Conservation (phyloP, 2,329 filamentous ascomycete genomes). For the Thermomyces lanuginosus region DNA sequence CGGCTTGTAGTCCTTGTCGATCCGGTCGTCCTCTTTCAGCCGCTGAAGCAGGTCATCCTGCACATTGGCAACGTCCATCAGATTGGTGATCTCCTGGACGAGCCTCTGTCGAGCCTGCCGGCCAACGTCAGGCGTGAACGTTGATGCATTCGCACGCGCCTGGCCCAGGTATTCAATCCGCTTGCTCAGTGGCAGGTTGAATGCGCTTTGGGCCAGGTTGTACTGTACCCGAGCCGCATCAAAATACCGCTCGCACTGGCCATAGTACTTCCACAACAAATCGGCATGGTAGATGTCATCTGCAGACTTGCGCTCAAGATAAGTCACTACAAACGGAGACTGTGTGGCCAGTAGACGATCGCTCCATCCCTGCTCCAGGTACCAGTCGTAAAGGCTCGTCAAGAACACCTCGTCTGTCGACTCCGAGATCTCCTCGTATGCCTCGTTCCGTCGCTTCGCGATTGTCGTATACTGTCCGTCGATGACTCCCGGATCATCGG, state of each 20-base stretch:
- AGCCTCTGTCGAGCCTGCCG: constrained; percentile 71
- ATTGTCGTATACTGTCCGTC: constrained; percentile 65
- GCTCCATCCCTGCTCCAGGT: constrained; percentile 66
- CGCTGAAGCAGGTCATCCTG: constrained; percentile 80
- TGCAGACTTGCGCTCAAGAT: constrained; percentile 59
- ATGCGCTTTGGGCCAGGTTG: constrained; percentile 67
- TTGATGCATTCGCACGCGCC: constrained; percentile 83
- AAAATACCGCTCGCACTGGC: constrained; percentile 66
- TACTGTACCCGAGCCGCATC: constrained; percentile 78
- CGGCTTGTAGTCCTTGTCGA: constrained; percentile 45
- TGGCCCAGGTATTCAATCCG: constrained; percentile 79
- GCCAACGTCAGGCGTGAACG: constrained; percentile 58
- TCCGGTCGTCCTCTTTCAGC: constrained; percentile 54
- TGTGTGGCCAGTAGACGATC: constrained; percentile 73
- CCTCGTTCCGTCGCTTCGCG: constrained; percentile 66
- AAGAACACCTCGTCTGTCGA: constrained; percentile 90
- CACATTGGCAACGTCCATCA: constrained; percentile 85
- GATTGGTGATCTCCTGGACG: constrained; percentile 65
- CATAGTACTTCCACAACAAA: constrained; percentile 82
- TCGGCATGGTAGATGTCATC: constrained; percentile 67
- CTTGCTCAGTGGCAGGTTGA: constrained; percentile 61
- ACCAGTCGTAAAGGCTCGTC: constrained; percentile 96
- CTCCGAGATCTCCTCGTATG: constrained; percentile 74
- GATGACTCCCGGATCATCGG: constrained; percentile 51
- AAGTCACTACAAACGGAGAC: constrained; percentile 71